Percentiles rank a stretch among this genome's conserved stretches.
Evolutionary conservation across 1,139 yeast species (phyloP).

Genomic region (Candida buenavistaensis): DNA sequence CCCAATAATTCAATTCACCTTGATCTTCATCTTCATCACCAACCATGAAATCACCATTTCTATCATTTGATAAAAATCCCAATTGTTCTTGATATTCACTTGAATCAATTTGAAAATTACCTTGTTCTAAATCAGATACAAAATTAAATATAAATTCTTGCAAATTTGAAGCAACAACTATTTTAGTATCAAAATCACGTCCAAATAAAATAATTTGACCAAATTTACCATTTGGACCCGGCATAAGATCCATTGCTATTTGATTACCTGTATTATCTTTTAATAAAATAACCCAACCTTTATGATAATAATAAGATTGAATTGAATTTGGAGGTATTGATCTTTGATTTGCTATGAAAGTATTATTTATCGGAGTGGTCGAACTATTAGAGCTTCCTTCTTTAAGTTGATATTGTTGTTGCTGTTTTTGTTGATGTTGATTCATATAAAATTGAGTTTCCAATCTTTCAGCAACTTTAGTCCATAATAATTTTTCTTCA

Average conservation of each 20-base stretch:
- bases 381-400: slow-evolving; percentile 13
- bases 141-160: slow-evolving; percentile 53
- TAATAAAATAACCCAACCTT: slow-evolving; percentile 61
- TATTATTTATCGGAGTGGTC: slow-evolving; percentile 18
- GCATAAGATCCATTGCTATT: slow-evolving; percentile 61
- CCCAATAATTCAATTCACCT: slow-evolving; percentile 42
- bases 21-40: slow-evolving; percentile 51
- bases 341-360: slow-evolving; percentile 50
- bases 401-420: slow-evolving; percentile 9
- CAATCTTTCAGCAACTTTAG: slow-evolving; percentile 58
- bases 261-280: slow-evolving; percentile 62
- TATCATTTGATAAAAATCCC: slow-evolving; percentile 31
- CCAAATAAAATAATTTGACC: slow-evolving; percentile 67
- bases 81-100: slow-evolving; percentile 31
- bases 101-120: slow-evolving; percentile 53
- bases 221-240: slow-evolving; percentile 60
- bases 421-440: slow-evolving; percentile 29
- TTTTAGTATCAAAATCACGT: slow-evolving; percentile 62
- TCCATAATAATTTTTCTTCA: slow-evolving; percentile 75
- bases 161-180: slow-evolving; percentile 57
- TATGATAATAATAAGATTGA: slow-evolving; percentile 55
- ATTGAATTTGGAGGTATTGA: slow-evolving; percentile 59
- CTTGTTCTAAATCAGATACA: slow-evolving; percentile 53
- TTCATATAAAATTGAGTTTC: slow-evolving; percentile 41
- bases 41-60: slow-evolving; percentile 48